Evolutionary conservation across 1,284 basidiomycete species (phyloP), one percentile per base, ranked within the genome.

Genomic region (Psilocybe mexicana): DNA sequence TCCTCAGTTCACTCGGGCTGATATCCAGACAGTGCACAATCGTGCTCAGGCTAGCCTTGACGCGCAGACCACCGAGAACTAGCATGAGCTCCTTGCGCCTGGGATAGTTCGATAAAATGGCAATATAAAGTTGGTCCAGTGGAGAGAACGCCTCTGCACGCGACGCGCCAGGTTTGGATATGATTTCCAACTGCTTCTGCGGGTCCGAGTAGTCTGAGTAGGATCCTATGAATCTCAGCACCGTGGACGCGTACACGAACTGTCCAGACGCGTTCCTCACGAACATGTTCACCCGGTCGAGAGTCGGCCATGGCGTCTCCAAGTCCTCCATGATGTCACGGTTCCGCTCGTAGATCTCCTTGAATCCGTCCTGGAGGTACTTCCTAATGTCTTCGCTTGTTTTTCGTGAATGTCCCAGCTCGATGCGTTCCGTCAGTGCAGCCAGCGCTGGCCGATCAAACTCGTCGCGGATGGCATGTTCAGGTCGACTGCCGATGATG

Each of bases 401-500:
- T 11, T 47, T 36, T 7, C 35, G 8, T 6, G 46, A 35, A 12
- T 47, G 36, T n/a, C 38, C 11, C 18, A 55, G 43, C 3, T 24
- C 35, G 11, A 55, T 11, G 18, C 14, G 23, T 14, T 47, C 36
- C 10, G 45, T 55, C 5, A 28, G 18, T 23, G 38, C 23, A 6
- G 24, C 18, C 12, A 55, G 28, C 8, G 38, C 18, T 3, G 8
- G 25, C 3, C 14, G 7, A 23, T 47, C 26, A 12, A 55, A 55
- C 24, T 33, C 44, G 18, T 28, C 33, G 6, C 36, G 33, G 14
- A 55, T 55, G 44, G 44, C 36, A 38, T 26, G 46, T 36, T 55
- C 53, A 2, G 53, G 45, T 3, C 53, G 53, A 18, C 57, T 59
- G 28, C 42, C 42, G 25, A 59, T 42, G 1, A 59, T 23, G 36